Evolutionary conservation across 371 early-diverging fungal genomes (phyloP).

Genomic region (Capniomyces stellatus): DNA sequence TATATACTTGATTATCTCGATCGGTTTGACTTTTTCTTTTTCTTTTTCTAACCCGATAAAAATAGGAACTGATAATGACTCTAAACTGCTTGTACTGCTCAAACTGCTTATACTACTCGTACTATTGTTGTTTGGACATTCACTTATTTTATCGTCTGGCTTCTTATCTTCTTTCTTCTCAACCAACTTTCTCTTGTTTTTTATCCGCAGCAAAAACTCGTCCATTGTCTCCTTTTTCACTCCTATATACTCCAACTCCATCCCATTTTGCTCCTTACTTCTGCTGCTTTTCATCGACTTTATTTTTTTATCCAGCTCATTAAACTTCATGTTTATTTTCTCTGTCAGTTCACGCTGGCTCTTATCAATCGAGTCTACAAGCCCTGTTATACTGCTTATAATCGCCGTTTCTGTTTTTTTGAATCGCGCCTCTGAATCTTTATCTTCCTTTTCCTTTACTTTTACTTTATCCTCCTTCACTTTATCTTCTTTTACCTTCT

Average conservation of each 20-base stretch:
- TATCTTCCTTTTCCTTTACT: background rate
- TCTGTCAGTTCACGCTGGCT: conserved; percentile 8
- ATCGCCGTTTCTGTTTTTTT: conserved; percentile 8
- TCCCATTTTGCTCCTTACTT: background rate
- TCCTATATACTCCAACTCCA: background rate
- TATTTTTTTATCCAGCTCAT: conserved; percentile 16
- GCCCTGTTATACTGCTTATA: conserved; percentile 10
- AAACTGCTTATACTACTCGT: background rate
- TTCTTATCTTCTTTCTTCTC: background rate
- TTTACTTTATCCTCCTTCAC: background rate
- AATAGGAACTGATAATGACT: no score
- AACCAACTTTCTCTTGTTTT: background rate
- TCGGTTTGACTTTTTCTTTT: background rate
- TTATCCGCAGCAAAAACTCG: background rate
- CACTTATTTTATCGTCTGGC: background rate
- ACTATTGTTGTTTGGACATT: background rate
- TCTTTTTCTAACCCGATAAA: no score
- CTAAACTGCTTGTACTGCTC: background rate
- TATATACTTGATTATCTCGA: background rate
- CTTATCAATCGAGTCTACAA: conserved; percentile 3
- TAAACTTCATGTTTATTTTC: conserved; percentile 9
- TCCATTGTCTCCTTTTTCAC: background rate
- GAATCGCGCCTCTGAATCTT: conserved; percentile 8
- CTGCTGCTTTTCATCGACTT: background rate
- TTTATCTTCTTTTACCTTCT: conserved; percentile 12